Evolutionary conservation across 116 monocot genomes (phyloP).

Genomic region (Papilionanthe hybrid): DNA sequence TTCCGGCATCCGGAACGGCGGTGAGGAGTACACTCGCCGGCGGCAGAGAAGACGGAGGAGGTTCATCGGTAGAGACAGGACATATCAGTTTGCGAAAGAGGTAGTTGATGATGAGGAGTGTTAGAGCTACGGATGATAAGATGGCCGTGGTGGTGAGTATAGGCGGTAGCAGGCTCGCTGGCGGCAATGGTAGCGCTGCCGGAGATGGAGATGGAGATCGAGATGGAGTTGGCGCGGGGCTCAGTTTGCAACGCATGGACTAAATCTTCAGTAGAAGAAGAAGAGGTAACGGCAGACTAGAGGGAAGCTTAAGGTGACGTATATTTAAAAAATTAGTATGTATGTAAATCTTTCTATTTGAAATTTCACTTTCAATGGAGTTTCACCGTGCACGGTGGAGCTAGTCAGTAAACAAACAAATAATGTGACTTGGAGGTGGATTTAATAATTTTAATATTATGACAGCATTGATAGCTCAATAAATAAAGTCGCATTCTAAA

Average conservation of each 20-base stretch:
- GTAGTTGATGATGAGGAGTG: not conserved
- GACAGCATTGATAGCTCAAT: too few relatives aligned
- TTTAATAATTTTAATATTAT: too few relatives aligned
- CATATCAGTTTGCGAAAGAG: not conserved
- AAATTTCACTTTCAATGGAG: too few relatives aligned
- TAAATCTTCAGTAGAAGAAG: not conserved
- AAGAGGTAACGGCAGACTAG: too few relatives aligned
- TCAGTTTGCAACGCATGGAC: not conserved
- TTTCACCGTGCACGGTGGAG: too few relatives aligned
- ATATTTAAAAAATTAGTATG: too few relatives aligned
- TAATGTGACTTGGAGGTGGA: too few relatives aligned
- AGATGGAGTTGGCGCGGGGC: not conserved
- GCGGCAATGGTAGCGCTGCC: not conserved
- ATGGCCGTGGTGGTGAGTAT: not conserved
- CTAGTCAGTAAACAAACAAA: too few relatives aligned
- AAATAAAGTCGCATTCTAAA: too few relatives aligned
- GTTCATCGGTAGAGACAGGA: not conserved
- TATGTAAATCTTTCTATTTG: too few relatives aligned
- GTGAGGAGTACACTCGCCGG: not conserved
- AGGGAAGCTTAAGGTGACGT: too few relatives aligned
- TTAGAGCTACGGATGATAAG: conserved; percentile 5
- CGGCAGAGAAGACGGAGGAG: not conserved
- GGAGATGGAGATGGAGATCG: not conserved
- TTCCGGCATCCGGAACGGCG: not conserved
- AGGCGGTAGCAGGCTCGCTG: not conserved